Evolutionary conservation across 2,329 filamentous ascomycete species (phyloP).

Genomic region (Fusarium sp.): DNA sequence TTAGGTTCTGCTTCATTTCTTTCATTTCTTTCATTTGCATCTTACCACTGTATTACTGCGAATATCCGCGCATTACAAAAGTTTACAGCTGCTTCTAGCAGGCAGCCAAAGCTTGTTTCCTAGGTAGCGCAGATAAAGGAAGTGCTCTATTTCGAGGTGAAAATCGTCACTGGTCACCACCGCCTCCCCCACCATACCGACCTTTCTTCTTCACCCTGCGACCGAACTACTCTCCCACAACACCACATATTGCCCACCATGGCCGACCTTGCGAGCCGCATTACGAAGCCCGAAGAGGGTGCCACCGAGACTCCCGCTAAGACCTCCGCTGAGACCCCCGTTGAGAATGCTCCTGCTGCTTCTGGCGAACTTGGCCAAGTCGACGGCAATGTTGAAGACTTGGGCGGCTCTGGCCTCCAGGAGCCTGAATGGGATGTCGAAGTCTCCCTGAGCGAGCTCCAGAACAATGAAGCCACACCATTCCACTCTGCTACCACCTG

Average conservation of each 20-base stretch:
- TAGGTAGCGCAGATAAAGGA: constrained; percentile 13
- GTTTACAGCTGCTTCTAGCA: neutral
- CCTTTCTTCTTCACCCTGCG: constrained; percentile 23
- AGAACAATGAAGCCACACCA: constrained; percentile 86
- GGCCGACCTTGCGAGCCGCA: constrained; percentile 64
- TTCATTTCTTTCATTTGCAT: neutral
- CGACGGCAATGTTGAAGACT: constrained; percentile 51
- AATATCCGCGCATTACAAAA: neutral
- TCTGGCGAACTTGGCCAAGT: constrained; percentile 49
- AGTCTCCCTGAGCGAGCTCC: constrained; percentile 90
- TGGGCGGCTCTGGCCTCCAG: constrained; percentile 64
- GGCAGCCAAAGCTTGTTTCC: neutral
- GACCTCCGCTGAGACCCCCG: constrained; percentile 4
- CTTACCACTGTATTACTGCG: neutral
- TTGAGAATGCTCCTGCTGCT: constrained; percentile 32
- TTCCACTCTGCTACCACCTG: constrained; percentile 87
- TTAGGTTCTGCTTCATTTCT: constrained; percentile 12
- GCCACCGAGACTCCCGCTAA: constrained; percentile 25
- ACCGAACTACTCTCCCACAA: constrained; percentile 1
- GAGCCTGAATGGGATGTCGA: constrained; percentile 90
- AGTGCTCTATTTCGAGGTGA: constrained; percentile 21
- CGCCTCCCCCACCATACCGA: constrained; percentile 23
- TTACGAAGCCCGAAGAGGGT: constrained; percentile 57
- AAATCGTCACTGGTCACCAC: constrained; percentile 33
- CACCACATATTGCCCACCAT: constrained; percentile 46